Conservation (phyloP, 2,329 filamentous ascomycete genomes). For the Penicillium glabrum region DNA sequence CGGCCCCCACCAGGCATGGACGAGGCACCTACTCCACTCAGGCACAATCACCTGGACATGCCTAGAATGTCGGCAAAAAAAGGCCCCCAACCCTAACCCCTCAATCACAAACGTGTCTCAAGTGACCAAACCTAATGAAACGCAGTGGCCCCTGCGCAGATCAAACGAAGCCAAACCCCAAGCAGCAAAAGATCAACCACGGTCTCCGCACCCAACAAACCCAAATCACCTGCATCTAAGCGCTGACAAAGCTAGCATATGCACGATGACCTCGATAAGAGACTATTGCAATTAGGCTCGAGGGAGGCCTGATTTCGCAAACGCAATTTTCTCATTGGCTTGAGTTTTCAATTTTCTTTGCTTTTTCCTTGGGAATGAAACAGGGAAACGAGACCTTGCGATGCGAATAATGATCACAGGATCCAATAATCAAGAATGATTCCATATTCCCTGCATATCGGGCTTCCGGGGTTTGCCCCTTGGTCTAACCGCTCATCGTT, state of each 20-base stretch:
- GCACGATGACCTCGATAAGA: neutral
- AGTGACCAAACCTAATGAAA: neutral
- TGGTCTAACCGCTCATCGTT: neutral
- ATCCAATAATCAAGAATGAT: neutral
- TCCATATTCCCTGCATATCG: neutral
- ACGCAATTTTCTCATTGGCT: neutral
- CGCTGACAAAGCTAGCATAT: neutral
- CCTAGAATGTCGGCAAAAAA: neutral
- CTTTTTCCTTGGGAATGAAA: neutral
- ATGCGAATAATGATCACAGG: neutral
- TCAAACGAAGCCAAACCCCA: neutral
- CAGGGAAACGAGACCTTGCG: neutral
- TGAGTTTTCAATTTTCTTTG: neutral
- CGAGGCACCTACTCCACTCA: neutral
- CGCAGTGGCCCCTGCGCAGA: slow-evolving; percentile 4
- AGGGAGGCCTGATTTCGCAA: neutral
- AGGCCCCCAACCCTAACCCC: neutral
- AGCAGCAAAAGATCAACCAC: neutral
- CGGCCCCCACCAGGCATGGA: neutral
- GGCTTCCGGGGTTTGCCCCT: neutral
- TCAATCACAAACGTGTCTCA: neutral
- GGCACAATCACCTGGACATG: neutral
- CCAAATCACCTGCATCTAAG: neutral
- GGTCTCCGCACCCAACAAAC: neutral
- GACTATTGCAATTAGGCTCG: neutral